Percentiles rank a stretch among this genome's conserved stretches.
Evolutionary conservation across 345 rosid species (phyloP).

Genomic region (Eucalyptus sideroxylon): DNA sequence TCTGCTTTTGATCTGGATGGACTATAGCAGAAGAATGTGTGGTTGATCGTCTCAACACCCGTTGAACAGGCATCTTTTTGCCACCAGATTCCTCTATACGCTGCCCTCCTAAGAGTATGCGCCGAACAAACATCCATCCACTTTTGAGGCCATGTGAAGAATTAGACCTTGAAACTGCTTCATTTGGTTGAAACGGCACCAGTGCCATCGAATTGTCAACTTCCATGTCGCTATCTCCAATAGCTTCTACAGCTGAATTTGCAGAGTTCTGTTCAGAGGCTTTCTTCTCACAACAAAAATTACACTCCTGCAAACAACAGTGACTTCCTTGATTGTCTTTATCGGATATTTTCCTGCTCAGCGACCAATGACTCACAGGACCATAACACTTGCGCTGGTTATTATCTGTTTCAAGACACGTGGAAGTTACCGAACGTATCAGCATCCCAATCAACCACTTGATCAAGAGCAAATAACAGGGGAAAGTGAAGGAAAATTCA

Average conservation of each 20-base stretch:
- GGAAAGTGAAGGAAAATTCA: not conserved
- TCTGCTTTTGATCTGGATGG: slow-evolving; percentile 57
- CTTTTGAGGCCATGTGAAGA: slow-evolving; percentile 12
- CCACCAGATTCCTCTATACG: slow-evolving; percentile 21
- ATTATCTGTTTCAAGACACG: not conserved
- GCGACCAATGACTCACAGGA: not conserved
- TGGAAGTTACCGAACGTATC: not conserved
- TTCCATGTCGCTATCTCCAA: not conserved
- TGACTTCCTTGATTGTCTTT: not conserved
- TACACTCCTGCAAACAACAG: not conserved
- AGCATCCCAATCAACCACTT: not conserved
- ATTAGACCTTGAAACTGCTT: slow-evolving; percentile 1
- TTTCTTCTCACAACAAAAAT: not conserved
- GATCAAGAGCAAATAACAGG: not conserved
- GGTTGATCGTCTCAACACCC: slow-evolving; percentile 39
- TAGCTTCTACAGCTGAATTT: not conserved
- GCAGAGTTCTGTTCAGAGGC: not conserved
- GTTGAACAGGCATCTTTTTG: slow-evolving; percentile 31
- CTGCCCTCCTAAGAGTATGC: slow-evolving; percentile 19
- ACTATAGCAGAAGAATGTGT: slow-evolving; percentile 41
- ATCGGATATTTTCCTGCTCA: not conserved
- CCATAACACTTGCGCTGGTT: not conserved
- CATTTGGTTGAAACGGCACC: slow-evolving; percentile 28
- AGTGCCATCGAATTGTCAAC: slow-evolving; percentile 39
- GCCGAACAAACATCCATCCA: slow-evolving; percentile 55